Percentiles rank a stretch among this genome's conserved stretches.
phyloP scores from a whole-genome alignment of 768 basidiomycete genomes.

The Brasilioporus rufonigricans region DNA sequence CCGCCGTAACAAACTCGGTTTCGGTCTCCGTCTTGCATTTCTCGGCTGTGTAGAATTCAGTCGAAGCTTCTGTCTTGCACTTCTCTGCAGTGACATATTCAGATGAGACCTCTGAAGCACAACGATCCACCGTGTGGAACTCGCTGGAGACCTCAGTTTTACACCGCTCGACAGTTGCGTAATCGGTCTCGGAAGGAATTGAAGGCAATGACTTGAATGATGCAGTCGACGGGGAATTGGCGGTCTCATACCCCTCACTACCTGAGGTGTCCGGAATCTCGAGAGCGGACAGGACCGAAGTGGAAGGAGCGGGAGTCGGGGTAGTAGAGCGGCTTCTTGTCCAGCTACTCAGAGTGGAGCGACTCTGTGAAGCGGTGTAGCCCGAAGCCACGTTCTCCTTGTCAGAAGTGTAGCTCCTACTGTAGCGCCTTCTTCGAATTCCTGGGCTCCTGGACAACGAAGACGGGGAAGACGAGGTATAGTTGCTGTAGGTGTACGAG shows the following conservation, averaged over 20 bases:
- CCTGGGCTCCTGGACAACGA: slow-evolving; percentile 56
- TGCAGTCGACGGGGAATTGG: slow-evolving; percentile 41
- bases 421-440: slow-evolving; percentile 51
- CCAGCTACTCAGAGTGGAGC: slow-evolving; percentile 34
- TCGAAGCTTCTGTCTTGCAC: slow-evolving; percentile 41
- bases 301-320: slow-evolving; percentile 33
- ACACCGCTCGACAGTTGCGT: slow-evolving; percentile 41
- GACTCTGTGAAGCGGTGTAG: slow-evolving; percentile 34
- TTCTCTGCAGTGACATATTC: slow-evolving; percentile 52
- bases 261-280: slow-evolving; percentile 37
- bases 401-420: slow-evolving; percentile 43
- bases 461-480: slow-evolving; percentile 47
- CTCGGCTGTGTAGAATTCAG: slow-evolving; percentile 47
- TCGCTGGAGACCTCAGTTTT: slow-evolving; percentile 42
- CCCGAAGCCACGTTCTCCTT: slow-evolving; percentile 50
- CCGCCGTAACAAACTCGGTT: slow-evolving; percentile 49
- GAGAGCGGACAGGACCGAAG: slow-evolving; percentile 25
- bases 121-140: slow-evolving; percentile 49
- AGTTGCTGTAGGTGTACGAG: slow-evolving; percentile 33
- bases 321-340: slow-evolving; percentile 33
- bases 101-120: slow-evolving; percentile 39
- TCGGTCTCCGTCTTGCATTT: slow-evolving; percentile 30
- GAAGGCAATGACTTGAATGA: slow-evolving; percentile 59
- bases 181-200: slow-evolving; percentile 55
- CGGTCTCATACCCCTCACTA: slow-evolving; percentile 51